Percentiles rank a stretch among this genome's conserved stretches.
Conservation (phyloP, 352 stramenopile species). For the Pythium insidiosum region DNA sequence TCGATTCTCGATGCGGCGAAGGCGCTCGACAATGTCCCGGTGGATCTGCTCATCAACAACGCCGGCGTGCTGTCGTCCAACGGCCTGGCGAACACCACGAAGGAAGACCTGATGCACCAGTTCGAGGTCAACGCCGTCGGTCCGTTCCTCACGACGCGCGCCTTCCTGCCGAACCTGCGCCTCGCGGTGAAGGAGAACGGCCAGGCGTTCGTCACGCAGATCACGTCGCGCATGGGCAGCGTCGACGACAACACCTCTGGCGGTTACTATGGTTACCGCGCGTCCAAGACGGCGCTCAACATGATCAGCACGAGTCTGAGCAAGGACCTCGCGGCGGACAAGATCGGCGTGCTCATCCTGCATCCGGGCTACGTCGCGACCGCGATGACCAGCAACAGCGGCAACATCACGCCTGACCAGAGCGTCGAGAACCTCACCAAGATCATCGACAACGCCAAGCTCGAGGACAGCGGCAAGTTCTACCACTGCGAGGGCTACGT, state of each 20-base stretch:
- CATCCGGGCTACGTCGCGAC: slow-evolving; percentile 62
- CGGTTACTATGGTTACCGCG: slow-evolving; percentile 64
- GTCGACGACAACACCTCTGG: slow-evolving; percentile 50
- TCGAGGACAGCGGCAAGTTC: slow-evolving; percentile 45
- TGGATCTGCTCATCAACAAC: slow-evolving; percentile 78
- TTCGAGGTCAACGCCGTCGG: slow-evolving; percentile 75
- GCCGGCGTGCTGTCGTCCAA: slow-evolving; percentile 27
- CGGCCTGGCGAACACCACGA: slow-evolving; percentile 29
- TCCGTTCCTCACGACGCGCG: slow-evolving; percentile 49
- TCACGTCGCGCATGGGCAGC: slow-evolving; percentile 53
- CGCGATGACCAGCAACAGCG: slow-evolving; percentile 40
- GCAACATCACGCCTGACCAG: slow-evolving; percentile 27
- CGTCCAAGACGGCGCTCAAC: slow-evolving; percentile 78
- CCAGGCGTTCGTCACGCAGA: slow-evolving; percentile 39
- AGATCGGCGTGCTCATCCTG: slow-evolving; percentile 48
- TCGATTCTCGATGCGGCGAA: slow-evolving; percentile 36
- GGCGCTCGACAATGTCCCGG: slow-evolving; percentile 22
- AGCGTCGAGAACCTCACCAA: slow-evolving; percentile 40
- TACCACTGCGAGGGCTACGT: slow-evolving; percentile 41
- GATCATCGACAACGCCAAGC: slow-evolving; percentile 40
- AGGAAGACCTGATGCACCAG: slow-evolving; percentile 43
- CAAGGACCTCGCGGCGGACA: slow-evolving; percentile 37
- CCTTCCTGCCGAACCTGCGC: slow-evolving; percentile 44
- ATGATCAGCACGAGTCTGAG: slow-evolving; percentile 55
- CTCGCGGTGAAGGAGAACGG: slow-evolving; percentile 25